These are phyloP conservation scores for Alternaria conjuncta DNA, from an alignment of 2,329 filamentous ascomycete species.

Conservation along the genomic window DNA sequence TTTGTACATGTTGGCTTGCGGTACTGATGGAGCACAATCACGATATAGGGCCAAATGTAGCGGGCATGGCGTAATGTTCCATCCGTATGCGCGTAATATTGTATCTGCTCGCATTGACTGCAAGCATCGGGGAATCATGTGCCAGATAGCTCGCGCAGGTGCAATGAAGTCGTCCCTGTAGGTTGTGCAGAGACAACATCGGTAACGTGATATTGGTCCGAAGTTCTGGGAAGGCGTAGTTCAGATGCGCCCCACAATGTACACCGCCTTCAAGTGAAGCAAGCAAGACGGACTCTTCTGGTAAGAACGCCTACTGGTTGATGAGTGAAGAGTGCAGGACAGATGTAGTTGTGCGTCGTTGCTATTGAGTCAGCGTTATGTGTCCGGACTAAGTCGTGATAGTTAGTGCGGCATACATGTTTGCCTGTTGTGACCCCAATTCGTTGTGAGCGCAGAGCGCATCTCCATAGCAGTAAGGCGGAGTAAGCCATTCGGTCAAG, in stretches of 20 bases:
- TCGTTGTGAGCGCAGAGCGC: not conserved
- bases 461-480: not conserved
- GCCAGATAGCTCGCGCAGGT: not conserved
- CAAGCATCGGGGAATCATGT: not conserved
- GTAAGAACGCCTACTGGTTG: not conserved
- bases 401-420: not conserved
- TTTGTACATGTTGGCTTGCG: conserved; percentile 10
- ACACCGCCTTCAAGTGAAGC: not conserved
- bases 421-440: not conserved
- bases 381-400: not conserved
- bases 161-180: not conserved
- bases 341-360: not conserved
- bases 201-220: not conserved
- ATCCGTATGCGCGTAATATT: conserved; percentile 2
- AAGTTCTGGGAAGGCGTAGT: not conserved
- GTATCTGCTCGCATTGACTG: not conserved
- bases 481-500: not conserved
- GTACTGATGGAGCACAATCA: not conserved
- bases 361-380: not conserved
- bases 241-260: not conserved
- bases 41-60: not conserved
- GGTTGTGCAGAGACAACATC: not conserved
- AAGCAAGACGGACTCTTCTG: not conserved
- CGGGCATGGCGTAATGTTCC: conserved; percentile 8
- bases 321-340: not conserved